Evolutionary conservation across 2,329 filamentous ascomycete species (phyloP), one percentile per base, ranked within the genome.

Genomic region (Davidsoniella australis): DNA sequence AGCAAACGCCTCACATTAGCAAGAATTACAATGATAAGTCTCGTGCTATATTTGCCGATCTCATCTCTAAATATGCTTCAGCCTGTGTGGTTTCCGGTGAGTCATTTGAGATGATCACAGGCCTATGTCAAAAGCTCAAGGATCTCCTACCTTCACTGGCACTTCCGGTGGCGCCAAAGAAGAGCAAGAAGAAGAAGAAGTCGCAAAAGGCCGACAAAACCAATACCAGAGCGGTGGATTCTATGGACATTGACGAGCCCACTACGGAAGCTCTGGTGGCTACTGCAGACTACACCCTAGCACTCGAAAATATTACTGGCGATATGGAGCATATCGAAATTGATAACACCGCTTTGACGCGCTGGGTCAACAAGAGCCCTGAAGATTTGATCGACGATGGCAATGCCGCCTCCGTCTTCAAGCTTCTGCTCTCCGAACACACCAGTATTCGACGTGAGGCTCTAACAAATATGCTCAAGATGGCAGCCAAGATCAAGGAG

Each of bases 361-460:
- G 68, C 58, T 94, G 85, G 86, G 70, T 75, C 40, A 73, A 76
- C 54, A 89, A 93, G 59, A 80, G 85, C 29, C 68, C 85, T 0
- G 82, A 88, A 41, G 79, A 88, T 58, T 75, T 86, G 1, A 68
- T 93, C 7, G 85, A 91, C 57, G 83, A 91, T 55, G 83, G 82
- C 5, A 74, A 84, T 57, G 71, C 85, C 18, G 70, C 73, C 12
- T 72, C 77, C 2, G 66, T 96, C 26, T 70, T 94, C 43, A 69
- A 81, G 33, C 82, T 89, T 57, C 70, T 95, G 9, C 81, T 77
- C 48, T 94, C 87, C 0, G 66, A 78, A 43, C 78, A 91, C 58
- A 68, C 70, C 36, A 81, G 83, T 60, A 82, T 94, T 55, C 76
- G 88, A 45, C 78, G 80, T 53, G 86, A 95, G 65, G 84, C 86